Evolutionary conservation across 2,329 filamentous ascomycete genomes (phyloP), one percentile per base, ranked within the genome.

Genomic region (Apiospora arundinis): DNA sequence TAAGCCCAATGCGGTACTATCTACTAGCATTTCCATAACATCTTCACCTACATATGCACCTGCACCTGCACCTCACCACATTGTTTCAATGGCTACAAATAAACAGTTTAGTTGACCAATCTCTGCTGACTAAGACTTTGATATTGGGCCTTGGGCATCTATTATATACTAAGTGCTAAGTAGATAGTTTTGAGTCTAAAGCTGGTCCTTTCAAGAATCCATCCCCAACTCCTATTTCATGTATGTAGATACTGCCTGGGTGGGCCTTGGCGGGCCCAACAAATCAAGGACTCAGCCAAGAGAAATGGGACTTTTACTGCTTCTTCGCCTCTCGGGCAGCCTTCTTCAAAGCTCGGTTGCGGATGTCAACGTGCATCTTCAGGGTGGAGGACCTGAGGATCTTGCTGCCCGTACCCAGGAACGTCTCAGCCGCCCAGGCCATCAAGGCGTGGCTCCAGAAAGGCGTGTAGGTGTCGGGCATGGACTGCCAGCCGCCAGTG

Each of bases 371-470:
- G 80, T 98, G 95, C 91, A 97, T 95, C 75, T 84, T 85, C 74
- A 86, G 82, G 80, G 90, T 90, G 77, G 85, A 81, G 76, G 79
- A 82, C 52, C 90, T 83, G 14, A 82, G 84, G 28, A 87, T 66
- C 18, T 80, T 79, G 77, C 83, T 85, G 68, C 85, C 87, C 28
- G 84, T 82, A 7, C 89, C 89, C 44, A 87, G 78, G 0, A 88
- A 85, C 74, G 83, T 90, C 81, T 90, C 89, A 46, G 98, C 85
- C 71, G 90, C 89, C 92, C 93, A 98, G 74, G 95, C 92, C 91
- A 98, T 93, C 70, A 97, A 80, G 0, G 92, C 94, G 82, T 99
- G 96, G 75, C 89, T 93, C 95, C 95, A 98, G 85, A 92, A 98
- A 0, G 96, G 97, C 2, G 95, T 97, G 78, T 94, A 95, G 46